These are phyloP conservation scores for Macaranga tanarius DNA, from an alignment of 441 rosid species.

Conservation along the genomic window DNA sequence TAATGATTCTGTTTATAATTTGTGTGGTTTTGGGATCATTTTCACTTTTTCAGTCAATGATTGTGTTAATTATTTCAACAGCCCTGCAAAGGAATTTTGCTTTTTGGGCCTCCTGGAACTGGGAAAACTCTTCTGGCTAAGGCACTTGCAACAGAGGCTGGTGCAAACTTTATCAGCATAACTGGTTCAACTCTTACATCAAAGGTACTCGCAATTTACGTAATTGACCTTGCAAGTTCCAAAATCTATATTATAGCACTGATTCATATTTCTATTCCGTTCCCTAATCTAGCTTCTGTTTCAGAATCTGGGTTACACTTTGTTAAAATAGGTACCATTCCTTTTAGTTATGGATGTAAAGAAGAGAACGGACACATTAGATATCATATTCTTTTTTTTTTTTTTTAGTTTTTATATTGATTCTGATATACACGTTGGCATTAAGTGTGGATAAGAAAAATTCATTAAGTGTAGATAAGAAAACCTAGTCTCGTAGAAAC, in stretches of 20 bases:
- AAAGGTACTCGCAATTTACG: conserved; percentile 50
- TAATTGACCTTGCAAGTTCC: background rate
- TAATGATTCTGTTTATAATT: conserved; percentile 31
- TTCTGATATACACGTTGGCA: background rate
- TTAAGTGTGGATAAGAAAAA: background rate
- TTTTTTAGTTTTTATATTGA: background rate
- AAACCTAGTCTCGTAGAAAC: background rate
- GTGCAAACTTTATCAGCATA: conserved; percentile 93
- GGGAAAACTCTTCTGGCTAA: conserved; percentile 97
- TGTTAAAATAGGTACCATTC: too few relatives aligned
- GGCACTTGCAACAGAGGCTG: conserved; percentile 97
- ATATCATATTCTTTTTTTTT: background rate
- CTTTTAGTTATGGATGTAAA: background rate
- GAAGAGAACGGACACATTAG: background rate
- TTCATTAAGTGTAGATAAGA: background rate
- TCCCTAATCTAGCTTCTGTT: background rate
- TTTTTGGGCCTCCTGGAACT: conserved; percentile 99
- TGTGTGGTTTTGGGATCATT: background rate
- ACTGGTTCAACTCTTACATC: conserved; percentile 95
- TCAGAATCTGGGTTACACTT: background rate
- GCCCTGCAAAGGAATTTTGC: conserved; percentile 98
- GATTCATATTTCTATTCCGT: background rate
- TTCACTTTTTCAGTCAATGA: conserved; percentile 22
- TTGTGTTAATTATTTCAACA: conserved; percentile 31
- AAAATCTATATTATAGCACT: background rate